phyloP scores from a whole-genome alignment of 352 stramenopile genomes.

The Aphanomyces stellatus region DNA sequence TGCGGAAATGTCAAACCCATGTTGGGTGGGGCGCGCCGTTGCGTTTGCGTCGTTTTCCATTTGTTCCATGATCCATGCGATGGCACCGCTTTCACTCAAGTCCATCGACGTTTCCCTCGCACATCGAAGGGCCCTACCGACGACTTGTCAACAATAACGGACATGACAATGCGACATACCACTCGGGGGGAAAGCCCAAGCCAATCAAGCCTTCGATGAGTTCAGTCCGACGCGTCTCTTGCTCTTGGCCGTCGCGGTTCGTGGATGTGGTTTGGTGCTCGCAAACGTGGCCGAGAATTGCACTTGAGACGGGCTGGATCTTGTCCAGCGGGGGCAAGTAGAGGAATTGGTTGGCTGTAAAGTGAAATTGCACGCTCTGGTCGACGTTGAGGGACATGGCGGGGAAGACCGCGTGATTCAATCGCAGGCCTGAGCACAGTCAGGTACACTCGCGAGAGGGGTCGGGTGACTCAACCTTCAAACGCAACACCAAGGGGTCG shows the following conservation, averaged over 20 bases:
- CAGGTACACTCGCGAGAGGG: not conserved
- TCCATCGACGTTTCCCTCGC: constrained; percentile 38
- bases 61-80: constrained; percentile 85
- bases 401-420: constrained; percentile 46
- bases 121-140: constrained; percentile 39
- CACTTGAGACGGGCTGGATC: constrained; percentile 33
- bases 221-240: constrained; percentile 27
- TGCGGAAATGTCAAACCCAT: not conserved
- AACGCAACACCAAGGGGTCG: constrained; percentile 82
- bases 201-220: constrained; percentile 68
- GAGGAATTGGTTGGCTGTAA: constrained; percentile 36
- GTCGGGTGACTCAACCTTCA: constrained; percentile 12
- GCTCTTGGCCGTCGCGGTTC: constrained; percentile 21
- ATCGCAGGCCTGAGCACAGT: constrained; percentile 24
- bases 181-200: constrained; percentile 81
- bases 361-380: constrained; percentile 73
- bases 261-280: constrained; percentile 18
- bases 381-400: constrained; percentile 81
- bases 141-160: constrained; percentile 6
- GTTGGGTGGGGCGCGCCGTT: not conserved
- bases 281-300: constrained; percentile 24
- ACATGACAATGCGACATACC: constrained; percentile 25
- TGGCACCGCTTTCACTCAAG: constrained; percentile 55
- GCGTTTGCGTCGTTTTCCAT: constrained; percentile 67
- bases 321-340: constrained; percentile 33